A percentile compares a stretch with the other conserved stretches of the same genome.
Evolutionary conservation across 768 basidiomycete species (phyloP).

Genomic region (Collybiopsis luxurians): DNA sequence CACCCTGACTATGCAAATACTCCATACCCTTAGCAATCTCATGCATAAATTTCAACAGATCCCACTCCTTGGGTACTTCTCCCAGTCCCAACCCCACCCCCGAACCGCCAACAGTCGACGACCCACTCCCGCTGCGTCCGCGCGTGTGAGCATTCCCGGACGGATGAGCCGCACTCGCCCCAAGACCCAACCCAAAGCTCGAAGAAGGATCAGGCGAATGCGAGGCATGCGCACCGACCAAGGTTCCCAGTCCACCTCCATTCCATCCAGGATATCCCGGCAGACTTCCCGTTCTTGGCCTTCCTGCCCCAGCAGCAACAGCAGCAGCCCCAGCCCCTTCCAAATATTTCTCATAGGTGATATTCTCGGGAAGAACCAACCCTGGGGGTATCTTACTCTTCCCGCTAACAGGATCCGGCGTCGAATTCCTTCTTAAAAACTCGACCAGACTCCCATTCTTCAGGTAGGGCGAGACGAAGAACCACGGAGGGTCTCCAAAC

Average conservation of each 20-base stretch:
- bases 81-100: not conserved
- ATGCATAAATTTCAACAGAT: constrained; percentile 59
- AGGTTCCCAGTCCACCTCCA: constrained; percentile 3
- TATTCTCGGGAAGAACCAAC: not conserved
- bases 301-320: constrained; percentile 4
- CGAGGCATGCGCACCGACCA: not conserved
- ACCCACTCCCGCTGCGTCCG: constrained; percentile 4
- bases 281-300: constrained; percentile 17
- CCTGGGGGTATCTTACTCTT: not conserved
- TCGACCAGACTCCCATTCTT: constrained; percentile 60
- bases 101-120: constrained; percentile 4
- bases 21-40: constrained; percentile 82
- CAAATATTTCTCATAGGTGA: not conserved
- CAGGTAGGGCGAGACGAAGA: constrained; percentile 75
- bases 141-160: not conserved
- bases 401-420: not conserved
- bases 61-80: constrained; percentile 30
- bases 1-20: constrained; percentile 66
- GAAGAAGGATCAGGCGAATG: not conserved
- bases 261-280: constrained; percentile 9
- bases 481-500: constrained; percentile 69
- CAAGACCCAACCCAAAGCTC: not conserved
- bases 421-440: constrained; percentile 36
- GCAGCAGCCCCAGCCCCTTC: not conserved
- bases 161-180: not conserved